Base-by-base conservation (phyloP, 2,329 filamentous ascomycete species). In the Fusarium siculi region DNA sequence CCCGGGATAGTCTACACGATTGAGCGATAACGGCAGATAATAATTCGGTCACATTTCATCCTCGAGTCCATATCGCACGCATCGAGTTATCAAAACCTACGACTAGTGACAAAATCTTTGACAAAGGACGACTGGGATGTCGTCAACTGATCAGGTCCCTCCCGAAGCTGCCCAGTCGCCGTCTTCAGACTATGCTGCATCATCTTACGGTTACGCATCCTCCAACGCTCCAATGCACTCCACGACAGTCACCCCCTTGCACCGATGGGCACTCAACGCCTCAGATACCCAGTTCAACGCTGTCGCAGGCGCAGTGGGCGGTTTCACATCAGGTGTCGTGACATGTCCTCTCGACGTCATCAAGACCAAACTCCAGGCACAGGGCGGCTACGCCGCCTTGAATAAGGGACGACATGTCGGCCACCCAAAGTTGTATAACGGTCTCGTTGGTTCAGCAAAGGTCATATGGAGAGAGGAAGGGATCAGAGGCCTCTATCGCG, bases 341-440 rank as follows among this genome's bases (percentile, higher is more conserved):
- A 98, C 96, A 59, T 99, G 96, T 81, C 96, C 96, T 46, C 91
- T 99, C 76, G 96, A 99, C 86, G 96, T 99, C 71, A 98, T 99
- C 83, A 99, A 99, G 86, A 99, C 96, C 49, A 98, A 98, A 83
- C 85, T 99, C 68, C 96, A 99, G 82, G 96, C 95, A 21, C 96
- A 98, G 81, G 96, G 96, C 72, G 93, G 94, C 25, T 97, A 97
- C 82, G 76, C 82, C 75, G 88, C 84, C 74, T 82, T 82, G 79
- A 87, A 84, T 76, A 84, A 85, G 72, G 86, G 82, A 68, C 81
- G 81, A 60, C 85, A 85, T 80, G 85, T 84, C 34, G 85, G 85
- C 34, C 86, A 87, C 67, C 82, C 84, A 28, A 86, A 85, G 86
- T 85, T 96, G 55, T 99, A 99, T 81, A 91, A 92, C 71, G 96